Percentiles rank a stretch among this genome's conserved stretches.
These are phyloP conservation scores for Monosporascus sp. DNA, from an alignment of 2,329 filamentous ascomycete species.

Conservation along the genomic window DNA sequence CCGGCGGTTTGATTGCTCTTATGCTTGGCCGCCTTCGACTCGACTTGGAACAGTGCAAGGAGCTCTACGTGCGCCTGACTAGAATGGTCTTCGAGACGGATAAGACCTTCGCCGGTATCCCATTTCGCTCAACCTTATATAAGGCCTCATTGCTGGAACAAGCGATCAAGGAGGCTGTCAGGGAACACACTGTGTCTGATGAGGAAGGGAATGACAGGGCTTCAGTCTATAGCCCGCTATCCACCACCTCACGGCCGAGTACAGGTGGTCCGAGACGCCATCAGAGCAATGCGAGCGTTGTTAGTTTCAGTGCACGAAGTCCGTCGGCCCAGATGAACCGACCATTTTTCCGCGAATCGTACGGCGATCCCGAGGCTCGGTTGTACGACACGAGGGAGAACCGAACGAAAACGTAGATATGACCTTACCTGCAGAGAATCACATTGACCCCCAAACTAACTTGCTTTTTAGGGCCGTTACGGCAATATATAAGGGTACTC, in stretches of 20 bases:
- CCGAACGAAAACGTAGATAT: conserved; percentile 78
- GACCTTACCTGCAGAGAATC: background rate
- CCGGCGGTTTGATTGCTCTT: conserved; percentile 91
- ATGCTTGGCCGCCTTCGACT: conserved; percentile 90
- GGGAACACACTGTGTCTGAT: conserved; percentile 75
- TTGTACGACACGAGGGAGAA: conserved; percentile 85
- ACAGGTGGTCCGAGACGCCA: conserved; percentile 51
- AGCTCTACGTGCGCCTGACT: conserved; percentile 93
- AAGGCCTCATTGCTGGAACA: conserved; percentile 95
- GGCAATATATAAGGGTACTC: conserved; percentile 81
- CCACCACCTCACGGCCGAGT: conserved; percentile 34
- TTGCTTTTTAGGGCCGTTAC: conserved; percentile 72
- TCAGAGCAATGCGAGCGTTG: conserved; percentile 72
- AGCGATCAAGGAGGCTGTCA: conserved; percentile 82
- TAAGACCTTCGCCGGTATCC: conserved; percentile 94
- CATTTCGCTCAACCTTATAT: conserved; percentile 89
- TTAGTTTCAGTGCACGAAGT: conserved; percentile 71
- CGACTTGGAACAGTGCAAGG: conserved; percentile 94
- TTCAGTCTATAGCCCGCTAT: conserved; percentile 37
- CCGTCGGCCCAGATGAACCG: conserved; percentile 50
- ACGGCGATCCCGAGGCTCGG: conserved; percentile 77
- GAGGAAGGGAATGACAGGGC: conserved; percentile 75
- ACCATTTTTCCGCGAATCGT: conserved; percentile 49
- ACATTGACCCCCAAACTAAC: conserved; percentile 14
- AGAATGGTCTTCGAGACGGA: conserved; percentile 94